Percentiles rank a stretch among this genome's conserved stretches.
Conservation (phyloP, 2,329 filamentous ascomycete species). For the Elsinoe batatas region DNA sequence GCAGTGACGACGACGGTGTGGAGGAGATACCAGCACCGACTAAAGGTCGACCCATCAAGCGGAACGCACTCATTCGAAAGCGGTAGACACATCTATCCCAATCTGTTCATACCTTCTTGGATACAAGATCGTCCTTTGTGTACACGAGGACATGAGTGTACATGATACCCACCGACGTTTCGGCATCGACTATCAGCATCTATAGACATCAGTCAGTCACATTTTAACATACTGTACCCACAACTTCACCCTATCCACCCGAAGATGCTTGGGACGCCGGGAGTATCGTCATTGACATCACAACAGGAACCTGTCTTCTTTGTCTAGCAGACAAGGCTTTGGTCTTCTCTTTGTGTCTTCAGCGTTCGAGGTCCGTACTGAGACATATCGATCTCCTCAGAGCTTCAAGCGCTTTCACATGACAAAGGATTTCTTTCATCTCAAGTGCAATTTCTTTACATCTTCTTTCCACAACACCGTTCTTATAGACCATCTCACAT, state of each 20-base stretch:
- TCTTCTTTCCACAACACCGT: not conserved
- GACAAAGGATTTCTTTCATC: conserved; percentile 1
- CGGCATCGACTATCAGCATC: not conserved
- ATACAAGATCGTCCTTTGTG: conserved; percentile 17
- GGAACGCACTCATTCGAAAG: conserved; percentile 19
- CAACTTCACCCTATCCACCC: not conserved
- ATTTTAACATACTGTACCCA: not conserved
- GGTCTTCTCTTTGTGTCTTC: not conserved
- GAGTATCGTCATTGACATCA: not conserved
- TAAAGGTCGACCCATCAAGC: conserved; percentile 16
- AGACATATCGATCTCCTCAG: not conserved
- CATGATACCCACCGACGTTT: conserved; percentile 7
- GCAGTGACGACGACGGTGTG: conserved; percentile 15
- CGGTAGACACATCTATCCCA: conserved; percentile 15
- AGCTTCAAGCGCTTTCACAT: conserved; percentile 1
- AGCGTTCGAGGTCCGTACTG: not conserved
- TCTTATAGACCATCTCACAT: not conserved
- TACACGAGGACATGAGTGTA: conserved; percentile 27
- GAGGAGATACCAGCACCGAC: conserved; percentile 11
- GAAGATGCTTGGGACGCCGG: too few relatives aligned
- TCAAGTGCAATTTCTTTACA: not conserved
- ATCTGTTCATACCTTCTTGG: conserved; percentile 14
- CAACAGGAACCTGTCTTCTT: not conserved
- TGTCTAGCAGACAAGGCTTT: not conserved
- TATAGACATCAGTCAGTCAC: not conserved